A percentile compares a stretch with the other conserved stretches of the same genome.
Conservation (phyloP, 495 filamentous ascomycete species). For the Stereocaulon alpinum region DNA sequence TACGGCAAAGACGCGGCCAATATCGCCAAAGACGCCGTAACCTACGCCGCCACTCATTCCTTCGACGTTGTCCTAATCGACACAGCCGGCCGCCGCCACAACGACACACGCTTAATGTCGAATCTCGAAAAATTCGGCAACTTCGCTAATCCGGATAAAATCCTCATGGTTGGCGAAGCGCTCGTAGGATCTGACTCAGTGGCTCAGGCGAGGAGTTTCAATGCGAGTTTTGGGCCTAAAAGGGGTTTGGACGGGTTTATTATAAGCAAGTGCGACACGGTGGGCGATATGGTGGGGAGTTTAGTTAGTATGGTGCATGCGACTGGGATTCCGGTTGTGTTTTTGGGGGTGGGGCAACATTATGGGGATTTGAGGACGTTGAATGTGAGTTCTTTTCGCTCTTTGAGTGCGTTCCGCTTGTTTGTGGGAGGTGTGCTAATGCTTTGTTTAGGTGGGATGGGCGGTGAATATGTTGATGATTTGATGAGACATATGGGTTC, state of each 20-base stretch:
- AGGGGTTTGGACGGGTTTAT: slow-evolving; percentile 87
- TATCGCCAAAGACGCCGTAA: slow-evolving; percentile 86
- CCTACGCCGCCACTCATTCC: slow-evolving; percentile 58
- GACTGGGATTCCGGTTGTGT: slow-evolving; percentile 88
- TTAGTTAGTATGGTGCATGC: slow-evolving; percentile 96
- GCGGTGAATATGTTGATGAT: slow-evolving; percentile 17
- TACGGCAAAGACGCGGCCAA: slow-evolving; percentile 96
- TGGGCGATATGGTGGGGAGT: slow-evolving; percentile 96
- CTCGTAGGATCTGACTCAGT: slow-evolving; percentile 91
- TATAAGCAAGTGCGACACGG: slow-evolving; percentile 96
- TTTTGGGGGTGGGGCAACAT: slow-evolving; percentile 91
- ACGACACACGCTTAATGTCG: slow-evolving; percentile 90
- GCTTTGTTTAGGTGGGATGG: slow-evolving; percentile 8
- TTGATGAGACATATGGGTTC: background rate
- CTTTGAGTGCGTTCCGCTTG: background rate
- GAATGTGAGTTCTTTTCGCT: slow-evolving; percentile 47
- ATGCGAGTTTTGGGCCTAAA: slow-evolving; percentile 74
- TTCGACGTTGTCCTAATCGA: slow-evolving; percentile 96
- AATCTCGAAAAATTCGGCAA: slow-evolving; percentile 94
- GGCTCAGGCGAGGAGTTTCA: slow-evolving; percentile 91
- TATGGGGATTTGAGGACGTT: slow-evolving; percentile 91
- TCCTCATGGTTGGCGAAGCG: slow-evolving; percentile 97
- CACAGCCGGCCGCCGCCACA: slow-evolving; percentile 89
- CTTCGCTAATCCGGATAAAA: slow-evolving; percentile 91
- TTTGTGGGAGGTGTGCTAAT: background rate